Percentiles rank a stretch among this genome's conserved stretches.
These are phyloP conservation scores for Berkeleyomyces rouxiae DNA, from an alignment of 2,329 filamentous ascomycete species.

Conservation along the genomic window DNA sequence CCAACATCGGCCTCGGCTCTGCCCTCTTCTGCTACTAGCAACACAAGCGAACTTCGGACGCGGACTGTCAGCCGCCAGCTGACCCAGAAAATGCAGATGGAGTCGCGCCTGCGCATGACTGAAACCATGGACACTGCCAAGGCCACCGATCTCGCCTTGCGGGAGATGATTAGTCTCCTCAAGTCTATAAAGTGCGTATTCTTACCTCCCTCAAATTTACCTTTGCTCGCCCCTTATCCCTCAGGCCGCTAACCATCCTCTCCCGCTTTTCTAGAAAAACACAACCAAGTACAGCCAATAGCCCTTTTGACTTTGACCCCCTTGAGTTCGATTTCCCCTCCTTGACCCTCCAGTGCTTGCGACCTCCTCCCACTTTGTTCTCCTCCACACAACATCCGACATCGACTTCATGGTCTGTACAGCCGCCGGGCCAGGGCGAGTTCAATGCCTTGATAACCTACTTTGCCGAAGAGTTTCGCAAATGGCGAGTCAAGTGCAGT, in stretches of 20 bases:
- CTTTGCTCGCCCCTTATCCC: neutral
- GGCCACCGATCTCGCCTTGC: conserved; percentile 68
- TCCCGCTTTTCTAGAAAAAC: conserved; percentile 3
- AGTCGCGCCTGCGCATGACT: conserved; percentile 43
- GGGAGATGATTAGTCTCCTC: conserved; percentile 67
- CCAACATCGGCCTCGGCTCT: conserved; percentile 14
- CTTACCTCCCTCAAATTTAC: neutral
- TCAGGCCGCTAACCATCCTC: neutral
- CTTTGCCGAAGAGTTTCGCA: conserved; percentile 49
- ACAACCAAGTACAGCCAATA: conserved; percentile 14
- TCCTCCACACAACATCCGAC: conserved; percentile 65
- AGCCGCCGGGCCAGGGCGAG: conserved; percentile 57
- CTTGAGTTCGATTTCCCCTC: conserved; percentile 73
- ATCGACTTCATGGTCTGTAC: conserved; percentile 63
- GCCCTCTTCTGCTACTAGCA: conserved; percentile 15
- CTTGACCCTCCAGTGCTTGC: conserved; percentile 65
- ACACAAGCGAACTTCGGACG: conserved; percentile 17
- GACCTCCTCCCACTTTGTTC: conserved; percentile 66
- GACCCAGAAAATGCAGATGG: conserved; percentile 43
- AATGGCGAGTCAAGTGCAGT: conserved; percentile 40
- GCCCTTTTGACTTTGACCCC: conserved; percentile 67
- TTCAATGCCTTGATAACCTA: conserved; percentile 52
- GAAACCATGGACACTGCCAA: conserved; percentile 65
- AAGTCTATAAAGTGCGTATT: conserved; percentile 63
- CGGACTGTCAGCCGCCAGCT: conserved; percentile 34